Conservation (phyloP, 371 early-diverging fungal genomes). For the Syncephalastrum monosporum region DNA sequence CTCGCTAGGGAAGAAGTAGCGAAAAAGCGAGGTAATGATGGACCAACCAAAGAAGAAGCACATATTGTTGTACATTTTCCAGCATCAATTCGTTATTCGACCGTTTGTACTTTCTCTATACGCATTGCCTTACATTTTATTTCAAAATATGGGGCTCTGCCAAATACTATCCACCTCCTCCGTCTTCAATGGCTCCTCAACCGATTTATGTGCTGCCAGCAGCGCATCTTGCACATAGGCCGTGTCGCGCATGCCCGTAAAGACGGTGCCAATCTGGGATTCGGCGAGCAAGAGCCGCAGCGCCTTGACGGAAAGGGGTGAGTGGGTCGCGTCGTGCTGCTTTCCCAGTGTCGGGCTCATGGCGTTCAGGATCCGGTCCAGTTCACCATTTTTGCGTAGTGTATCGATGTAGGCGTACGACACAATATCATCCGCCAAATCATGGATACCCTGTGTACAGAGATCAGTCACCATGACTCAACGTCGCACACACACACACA, state of each 20-base stretch:
- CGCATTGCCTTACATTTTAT: too few species aligned
- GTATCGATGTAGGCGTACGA: constrained; percentile 57
- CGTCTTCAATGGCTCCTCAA: constrained; percentile 14
- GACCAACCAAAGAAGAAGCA: too few species aligned
- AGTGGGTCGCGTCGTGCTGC: constrained; percentile 31
- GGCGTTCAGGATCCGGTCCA: constrained; percentile 61
- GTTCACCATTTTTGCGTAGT: constrained; percentile 62
- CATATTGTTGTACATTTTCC: too few species aligned
- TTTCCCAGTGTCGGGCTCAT: constrained; percentile 42
- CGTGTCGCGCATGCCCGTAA: constrained; percentile 70
- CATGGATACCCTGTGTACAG: constrained; percentile 23
- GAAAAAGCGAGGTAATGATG: too few species aligned
- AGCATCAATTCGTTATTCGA: too few species aligned
- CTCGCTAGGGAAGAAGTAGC: too few species aligned
- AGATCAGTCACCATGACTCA: not conserved
- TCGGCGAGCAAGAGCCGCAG: constrained; percentile 51
- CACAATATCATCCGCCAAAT: constrained; percentile 41
- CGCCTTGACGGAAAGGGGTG: constrained; percentile 56
- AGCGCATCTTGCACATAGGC: constrained; percentile 64
- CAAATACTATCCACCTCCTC: constrained; percentile 34
- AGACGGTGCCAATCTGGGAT: constrained; percentile 60
- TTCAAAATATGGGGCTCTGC: constrained; percentile 30
- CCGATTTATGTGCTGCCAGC: constrained; percentile 21
- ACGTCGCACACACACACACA: not conserved
- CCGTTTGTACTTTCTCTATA: too few species aligned